Evolutionary conservation across 371 early-diverging fungal genomes (phyloP).

Genomic region (Mortierella sp.): DNA sequence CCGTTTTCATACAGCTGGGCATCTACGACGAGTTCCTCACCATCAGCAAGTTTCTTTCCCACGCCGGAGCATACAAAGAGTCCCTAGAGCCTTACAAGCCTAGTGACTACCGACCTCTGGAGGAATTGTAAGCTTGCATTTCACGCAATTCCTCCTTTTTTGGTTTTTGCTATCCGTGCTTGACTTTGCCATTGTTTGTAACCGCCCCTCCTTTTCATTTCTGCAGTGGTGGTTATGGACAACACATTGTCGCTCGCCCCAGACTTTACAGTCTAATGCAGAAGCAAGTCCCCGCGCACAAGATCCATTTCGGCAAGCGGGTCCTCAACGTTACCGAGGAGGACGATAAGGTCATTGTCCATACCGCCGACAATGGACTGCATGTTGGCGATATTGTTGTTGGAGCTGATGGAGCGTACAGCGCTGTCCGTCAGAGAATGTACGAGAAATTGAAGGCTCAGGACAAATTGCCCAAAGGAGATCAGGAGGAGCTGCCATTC

Average conservation of each 20-base stretch:
- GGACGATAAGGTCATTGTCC: conserved; percentile 1
- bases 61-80: neutral
- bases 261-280: conserved; percentile 14
- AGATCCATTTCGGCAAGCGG: conserved; percentile 18
- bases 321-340: conserved; percentile 1
- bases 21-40: conserved; percentile 1
- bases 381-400: conserved; percentile 22
- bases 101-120: neutral
- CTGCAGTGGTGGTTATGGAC: conserved; percentile 2
- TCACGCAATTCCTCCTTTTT: neutral
- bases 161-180: neutral
- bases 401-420: conserved; percentile 24
- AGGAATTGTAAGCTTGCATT: neutral
- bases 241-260: conserved; percentile 16
- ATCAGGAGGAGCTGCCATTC: conserved; percentile 15
- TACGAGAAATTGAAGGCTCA: conserved; percentile 4
- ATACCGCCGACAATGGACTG: conserved; percentile 3
- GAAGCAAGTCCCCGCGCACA: conserved; percentile 6
- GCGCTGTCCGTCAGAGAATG: conserved; percentile 16
- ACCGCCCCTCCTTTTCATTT: neutral
- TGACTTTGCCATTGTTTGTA: neutral
- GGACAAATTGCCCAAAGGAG: neutral
- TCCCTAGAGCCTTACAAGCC: neutral
- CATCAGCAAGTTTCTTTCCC: neutral
- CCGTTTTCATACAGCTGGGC: neutral